phyloP scores from a whole-genome alignment of 164 flowering plant genomes.

The Umbilicus rupestris region DNA sequence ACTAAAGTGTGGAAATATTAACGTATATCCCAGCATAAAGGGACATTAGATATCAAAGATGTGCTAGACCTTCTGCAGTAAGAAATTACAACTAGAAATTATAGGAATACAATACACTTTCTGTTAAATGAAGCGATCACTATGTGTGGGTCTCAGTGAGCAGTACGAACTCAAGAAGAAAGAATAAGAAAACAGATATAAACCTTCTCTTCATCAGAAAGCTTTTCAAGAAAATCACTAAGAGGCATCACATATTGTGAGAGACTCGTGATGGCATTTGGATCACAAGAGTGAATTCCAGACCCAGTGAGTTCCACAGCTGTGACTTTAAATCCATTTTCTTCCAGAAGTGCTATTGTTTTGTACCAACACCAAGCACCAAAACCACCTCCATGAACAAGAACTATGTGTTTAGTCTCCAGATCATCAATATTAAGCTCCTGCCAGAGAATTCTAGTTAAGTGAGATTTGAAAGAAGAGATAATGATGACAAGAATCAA shows the following conservation, averaged over 20 bases:
- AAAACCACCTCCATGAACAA: slow-evolving; percentile 98
- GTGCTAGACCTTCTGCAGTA: no score
- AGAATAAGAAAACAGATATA: slow-evolving; percentile 10
- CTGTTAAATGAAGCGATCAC: no score
- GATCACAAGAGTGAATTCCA: slow-evolving; percentile 69
- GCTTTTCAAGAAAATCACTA: slow-evolving; percentile 51
- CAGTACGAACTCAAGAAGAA: neutral
- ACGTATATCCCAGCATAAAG: neutral
- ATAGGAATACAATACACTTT: no score
- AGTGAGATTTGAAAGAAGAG: neutral
- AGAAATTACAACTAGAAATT: no score
- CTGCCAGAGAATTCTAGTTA: slow-evolving; percentile 22
- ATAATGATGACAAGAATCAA: neutral
- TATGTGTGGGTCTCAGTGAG: neutral
- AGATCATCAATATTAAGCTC: slow-evolving; percentile 54
- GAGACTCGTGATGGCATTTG: slow-evolving; percentile 68
- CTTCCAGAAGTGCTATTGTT: slow-evolving; percentile 81
- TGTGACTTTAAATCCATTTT: slow-evolving; percentile 71
- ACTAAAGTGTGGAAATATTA: neutral
- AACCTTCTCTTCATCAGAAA: slow-evolving; percentile 72
- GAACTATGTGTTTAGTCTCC: slow-evolving; percentile 73
- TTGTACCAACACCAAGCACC: slow-evolving; percentile 99
- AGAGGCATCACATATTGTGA: slow-evolving; percentile 83
- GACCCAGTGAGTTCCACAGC: slow-evolving; percentile 88
- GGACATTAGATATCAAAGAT: no score